Base-by-base conservation (phyloP, 2,329 filamentous ascomycete genomes). In the Claviceps maximensis region DNA sequence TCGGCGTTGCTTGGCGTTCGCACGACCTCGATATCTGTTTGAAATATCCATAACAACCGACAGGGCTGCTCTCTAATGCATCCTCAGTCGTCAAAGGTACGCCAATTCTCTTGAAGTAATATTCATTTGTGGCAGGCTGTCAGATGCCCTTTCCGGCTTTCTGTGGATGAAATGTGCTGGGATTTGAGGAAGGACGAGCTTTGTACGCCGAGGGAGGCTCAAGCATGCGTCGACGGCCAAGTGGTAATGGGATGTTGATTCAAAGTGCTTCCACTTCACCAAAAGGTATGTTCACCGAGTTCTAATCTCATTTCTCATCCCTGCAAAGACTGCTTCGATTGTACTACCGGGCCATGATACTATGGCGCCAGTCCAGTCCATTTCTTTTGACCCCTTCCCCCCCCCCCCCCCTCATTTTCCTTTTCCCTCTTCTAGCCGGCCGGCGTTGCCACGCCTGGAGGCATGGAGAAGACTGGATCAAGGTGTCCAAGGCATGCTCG, bases 31-130 rank as follows among this genome's bases (percentile, higher is more conserved):
- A 23, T 19, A 45, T n/a, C 23, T 33, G 13, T 29, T 51, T 44
- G 42, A 47, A 42, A 29, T 19, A 13, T 33, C 9, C 25, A 23
- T n/a, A 40, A 25, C 33, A 17, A 27, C 29, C 13, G 6, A 45
- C 50, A 36, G 19, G 27, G 17, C 41, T 46, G 19, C n/a, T 41
- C 29, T 52, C 27, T 19, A 25, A 55, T 55, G 53, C 53, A 55
- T 49, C 50, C 50, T 47, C 53, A 55, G 31, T 36, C 36, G 12
- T 50, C 51, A 42, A 55, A 55, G 53, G 53, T 53, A 53, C 15
- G 53, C 19, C 25, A 19, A 13, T 17, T 41, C 29, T 45, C 7
- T 5, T 40, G 40, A 31, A 48, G 6, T 19, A 47, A 25, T 25
- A 15, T 44, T 4, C 2, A 36, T 15, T 23, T 6, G 7, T 23